Base-by-base conservation (phyloP, 805 yeast species). In the Candida morakotiae region DNA sequence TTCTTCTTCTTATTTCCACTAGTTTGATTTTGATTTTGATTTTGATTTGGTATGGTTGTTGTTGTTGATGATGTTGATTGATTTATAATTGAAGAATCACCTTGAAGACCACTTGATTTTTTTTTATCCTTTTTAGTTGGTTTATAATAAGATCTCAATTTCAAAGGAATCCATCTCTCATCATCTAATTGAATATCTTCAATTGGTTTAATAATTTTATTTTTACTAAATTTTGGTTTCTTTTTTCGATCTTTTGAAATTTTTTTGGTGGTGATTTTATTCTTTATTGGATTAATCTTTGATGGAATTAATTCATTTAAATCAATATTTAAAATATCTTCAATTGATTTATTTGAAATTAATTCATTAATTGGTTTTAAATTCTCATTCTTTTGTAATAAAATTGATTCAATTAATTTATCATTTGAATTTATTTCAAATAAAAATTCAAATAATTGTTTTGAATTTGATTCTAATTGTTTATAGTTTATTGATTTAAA, bases 141-240 rank as follows among this genome's bases (percentile, higher is more conserved):
- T 58, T 79, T 86, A 64, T 83, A 88, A 49, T 81, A 77, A 5
- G 88, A 75, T 58, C 98, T 77, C 55, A 89, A 94, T 55, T 80
- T 83, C 71, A 84, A 50, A 16, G 96, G 95, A 35, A 91, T 60
- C 98, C 98, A 89, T 63, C 97, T 81, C 59, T 89, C 97, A 45
- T 52, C 34, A 60, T 80, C 61, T 44, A 75, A 47, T 14, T 28
- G 40, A 10, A 58, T 37, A 28, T 57, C 52, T 3, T 48, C 49
- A 17, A 42, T 46, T 5, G 60, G 56, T 37, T 56, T 57, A 15
- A 55, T 14, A 13, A 53, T 52, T 40, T 64, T 64, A 34, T 31
- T 37, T 3, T 56, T 35, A 16, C 62, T 49, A 37, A 60, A 60
- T 37, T 54, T 56, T 3, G 66, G 51, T 37, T 51, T 58, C 46